These are phyloP conservation scores for Wallacemonas sp. DNA, from an alignment of 208 protist genomes.

Conservation along the genomic window DNA sequence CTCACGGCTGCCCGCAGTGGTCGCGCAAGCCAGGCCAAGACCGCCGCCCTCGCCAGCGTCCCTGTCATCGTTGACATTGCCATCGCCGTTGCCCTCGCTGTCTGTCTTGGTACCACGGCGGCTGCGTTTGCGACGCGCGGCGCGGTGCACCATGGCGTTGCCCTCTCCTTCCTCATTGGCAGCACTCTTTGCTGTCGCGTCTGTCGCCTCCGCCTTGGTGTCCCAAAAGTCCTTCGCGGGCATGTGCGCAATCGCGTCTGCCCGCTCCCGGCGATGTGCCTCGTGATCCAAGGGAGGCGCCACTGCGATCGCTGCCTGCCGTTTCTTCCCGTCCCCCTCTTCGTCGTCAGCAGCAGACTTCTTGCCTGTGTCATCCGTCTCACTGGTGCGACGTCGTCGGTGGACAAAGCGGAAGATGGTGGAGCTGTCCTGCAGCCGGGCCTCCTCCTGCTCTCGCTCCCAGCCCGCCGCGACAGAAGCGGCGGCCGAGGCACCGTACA, in stretches of 20 bases:
- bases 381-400: slow-evolving; percentile 17
- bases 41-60: neutral
- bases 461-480: slow-evolving; percentile 70
- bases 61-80: too few relatives aligned
- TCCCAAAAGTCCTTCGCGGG: slow-evolving; percentile 22
- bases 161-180: slow-evolving; percentile 18
- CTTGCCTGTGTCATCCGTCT: too few relatives aligned
- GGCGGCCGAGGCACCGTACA: slow-evolving; percentile 83
- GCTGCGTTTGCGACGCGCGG: neutral
- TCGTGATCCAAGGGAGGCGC: too few relatives aligned
- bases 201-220: neutral
- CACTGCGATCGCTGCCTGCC: too few relatives aligned
- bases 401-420: slow-evolving; percentile 83
- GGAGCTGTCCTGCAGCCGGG: slow-evolving; percentile 55
- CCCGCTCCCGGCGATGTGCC: slow-evolving; percentile 20
- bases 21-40: slow-evolving; percentile 28
- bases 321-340: too few relatives aligned
- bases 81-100: too few relatives aligned
- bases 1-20: slow-evolving; percentile 36
- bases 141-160: too few relatives aligned
- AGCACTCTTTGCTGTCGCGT: too few relatives aligned
- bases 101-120: neutral
- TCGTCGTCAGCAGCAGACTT: too few relatives aligned
- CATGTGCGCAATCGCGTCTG: slow-evolving; percentile 24
- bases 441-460: slow-evolving; percentile 52